Conservation (phyloP, 805 yeast species). For the Candida silvicultrix region DNA sequence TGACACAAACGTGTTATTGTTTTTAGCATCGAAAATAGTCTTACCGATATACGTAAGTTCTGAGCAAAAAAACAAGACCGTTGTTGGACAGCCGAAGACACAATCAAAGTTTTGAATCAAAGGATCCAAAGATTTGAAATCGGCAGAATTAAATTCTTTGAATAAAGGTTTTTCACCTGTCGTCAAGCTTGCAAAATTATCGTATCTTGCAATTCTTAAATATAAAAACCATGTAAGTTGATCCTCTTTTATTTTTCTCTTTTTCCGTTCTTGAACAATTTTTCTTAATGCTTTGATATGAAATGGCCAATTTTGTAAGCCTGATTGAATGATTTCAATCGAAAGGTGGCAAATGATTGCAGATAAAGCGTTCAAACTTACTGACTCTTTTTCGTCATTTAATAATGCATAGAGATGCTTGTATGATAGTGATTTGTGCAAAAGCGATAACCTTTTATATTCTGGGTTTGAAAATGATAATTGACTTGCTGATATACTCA, state of each 20-base stretch:
- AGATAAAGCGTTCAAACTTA: slow-evolving; percentile 5
- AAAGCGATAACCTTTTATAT: slow-evolving; percentile 3
- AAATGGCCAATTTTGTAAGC: slow-evolving; percentile 7
- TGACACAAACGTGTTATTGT: not conserved
- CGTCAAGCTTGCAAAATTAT: slow-evolving; percentile 9
- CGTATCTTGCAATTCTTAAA: slow-evolving; percentile 10
- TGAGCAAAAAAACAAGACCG: slow-evolving; percentile 7
- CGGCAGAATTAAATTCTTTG: slow-evolving; percentile 1
- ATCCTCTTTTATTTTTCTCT: slow-evolving; percentile 1
- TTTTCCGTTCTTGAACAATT: slow-evolving; percentile 4
- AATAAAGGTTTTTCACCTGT: slow-evolving; percentile 10
- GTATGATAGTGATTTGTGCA: slow-evolving; percentile 9
- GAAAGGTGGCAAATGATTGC: slow-evolving; percentile 11
- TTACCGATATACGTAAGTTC: slow-evolving; percentile 2
- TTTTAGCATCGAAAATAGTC: not conserved
- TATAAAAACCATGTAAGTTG: slow-evolving; percentile 8
- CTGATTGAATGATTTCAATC: slow-evolving; percentile 8
- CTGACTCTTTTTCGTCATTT: not conserved
- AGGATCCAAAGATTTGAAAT: slow-evolving; percentile 6
- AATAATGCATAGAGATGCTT: slow-evolving; percentile 7
- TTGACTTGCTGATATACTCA: slow-evolving; percentile 10
- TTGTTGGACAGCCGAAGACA: slow-evolving; percentile 10
- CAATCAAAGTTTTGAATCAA: slow-evolving; percentile 8
- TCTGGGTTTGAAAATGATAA: slow-evolving; percentile 5
- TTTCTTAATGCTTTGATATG: slow-evolving; percentile 8